Conservation (phyloP, 345 rosid species). For the Eucalyptus tenuipes region DNA sequence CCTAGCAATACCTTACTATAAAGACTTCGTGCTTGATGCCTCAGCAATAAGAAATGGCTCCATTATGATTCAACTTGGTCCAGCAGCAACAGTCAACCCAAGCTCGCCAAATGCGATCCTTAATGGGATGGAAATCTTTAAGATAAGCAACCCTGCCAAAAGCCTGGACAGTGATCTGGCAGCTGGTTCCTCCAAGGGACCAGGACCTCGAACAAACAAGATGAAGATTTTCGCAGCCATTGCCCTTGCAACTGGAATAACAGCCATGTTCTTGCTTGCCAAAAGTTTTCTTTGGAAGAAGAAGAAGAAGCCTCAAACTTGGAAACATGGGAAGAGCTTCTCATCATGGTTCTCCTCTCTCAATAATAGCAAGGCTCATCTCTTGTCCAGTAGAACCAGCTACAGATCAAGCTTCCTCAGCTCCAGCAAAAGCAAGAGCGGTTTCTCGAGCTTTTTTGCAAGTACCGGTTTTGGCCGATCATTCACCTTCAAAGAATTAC, state of each 20-base stretch:
- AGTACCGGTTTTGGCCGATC: constrained; percentile 51
- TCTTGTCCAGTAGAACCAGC: constrained; percentile 45
- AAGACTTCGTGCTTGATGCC: constrained; percentile 42
- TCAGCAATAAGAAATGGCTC: constrained; percentile 32
- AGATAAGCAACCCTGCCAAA: constrained; percentile 43
- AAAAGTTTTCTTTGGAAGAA: constrained; percentile 28
- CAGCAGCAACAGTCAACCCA: constrained; percentile 16
- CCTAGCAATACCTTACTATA: constrained; percentile 41
- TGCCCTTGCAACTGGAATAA: constrained; percentile 37
- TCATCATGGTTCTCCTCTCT: constrained; percentile 70
- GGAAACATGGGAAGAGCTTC: constrained; percentile 52
- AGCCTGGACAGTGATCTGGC: constrained; percentile 46
- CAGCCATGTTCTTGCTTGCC: constrained; percentile 32
- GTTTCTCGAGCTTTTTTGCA: constrained; percentile 39
- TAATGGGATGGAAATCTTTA: constrained; percentile 70
- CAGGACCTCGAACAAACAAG: not conserved
- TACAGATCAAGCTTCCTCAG: constrained; percentile 45
- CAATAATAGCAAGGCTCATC: constrained; percentile 23
- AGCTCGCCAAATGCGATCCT: constrained; percentile 48
- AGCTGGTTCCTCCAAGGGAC: constrained; percentile 11
- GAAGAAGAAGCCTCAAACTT: constrained; percentile 41
- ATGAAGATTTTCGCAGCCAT: constrained; percentile 43
- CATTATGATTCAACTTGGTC: constrained; percentile 56
- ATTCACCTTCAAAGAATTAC: constrained; percentile 53
- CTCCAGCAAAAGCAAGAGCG: constrained; percentile 43